Evolutionary conservation across 371 early-diverging fungal species (phyloP).

Genomic region (Saksenaea vasiformis): DNA sequence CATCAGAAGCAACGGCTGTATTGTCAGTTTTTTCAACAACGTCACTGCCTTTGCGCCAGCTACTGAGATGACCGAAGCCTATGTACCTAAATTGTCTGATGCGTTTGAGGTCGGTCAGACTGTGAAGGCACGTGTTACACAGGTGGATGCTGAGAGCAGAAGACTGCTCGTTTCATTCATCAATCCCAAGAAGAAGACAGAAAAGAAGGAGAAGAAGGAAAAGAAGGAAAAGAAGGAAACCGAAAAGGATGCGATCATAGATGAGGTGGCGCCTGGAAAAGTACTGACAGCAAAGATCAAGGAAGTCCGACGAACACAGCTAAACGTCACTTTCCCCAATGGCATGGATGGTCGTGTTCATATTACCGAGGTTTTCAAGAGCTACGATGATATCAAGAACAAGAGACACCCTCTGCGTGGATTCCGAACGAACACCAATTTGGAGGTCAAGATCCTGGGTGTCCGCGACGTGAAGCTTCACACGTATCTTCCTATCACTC

Average conservation of each 20-base stretch:
- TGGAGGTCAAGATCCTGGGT: constrained; percentile 70
- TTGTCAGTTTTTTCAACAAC: constrained; percentile 79
- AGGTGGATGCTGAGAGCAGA: constrained; percentile 49
- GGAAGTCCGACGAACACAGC: constrained; percentile 56
- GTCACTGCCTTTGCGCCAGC: constrained; percentile 70
- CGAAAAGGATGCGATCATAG: constrained; percentile 34
- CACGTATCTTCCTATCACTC: constrained; percentile 65
- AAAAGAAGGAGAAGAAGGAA: constrained; percentile 32
- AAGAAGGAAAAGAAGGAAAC: constrained; percentile 29
- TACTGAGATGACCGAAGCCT: constrained; percentile 60
- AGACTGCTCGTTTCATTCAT: constrained; percentile 39
- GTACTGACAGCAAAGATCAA: constrained; percentile 55
- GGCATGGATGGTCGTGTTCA: constrained; percentile 72
- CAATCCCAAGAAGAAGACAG: constrained; percentile 31
- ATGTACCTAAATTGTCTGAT: constrained; percentile 41
- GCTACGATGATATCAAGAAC: constrained; percentile 26
- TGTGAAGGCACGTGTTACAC: constrained; percentile 76
- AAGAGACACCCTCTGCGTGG: constrained; percentile 39
- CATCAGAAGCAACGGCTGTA: constrained; percentile 67
- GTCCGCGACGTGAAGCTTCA: constrained; percentile 57
- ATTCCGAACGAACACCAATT: constrained; percentile 38
- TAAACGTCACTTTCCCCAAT: constrained; percentile 64
- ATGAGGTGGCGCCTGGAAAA: constrained; percentile 61
- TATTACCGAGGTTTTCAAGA: constrained; percentile 61
- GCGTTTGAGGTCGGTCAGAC: constrained; percentile 75